Evolutionary conservation across 495 filamentous ascomycete species (phyloP), one percentile per base, ranked within the genome.

Genomic region (Bombardia bombarda): DNA sequence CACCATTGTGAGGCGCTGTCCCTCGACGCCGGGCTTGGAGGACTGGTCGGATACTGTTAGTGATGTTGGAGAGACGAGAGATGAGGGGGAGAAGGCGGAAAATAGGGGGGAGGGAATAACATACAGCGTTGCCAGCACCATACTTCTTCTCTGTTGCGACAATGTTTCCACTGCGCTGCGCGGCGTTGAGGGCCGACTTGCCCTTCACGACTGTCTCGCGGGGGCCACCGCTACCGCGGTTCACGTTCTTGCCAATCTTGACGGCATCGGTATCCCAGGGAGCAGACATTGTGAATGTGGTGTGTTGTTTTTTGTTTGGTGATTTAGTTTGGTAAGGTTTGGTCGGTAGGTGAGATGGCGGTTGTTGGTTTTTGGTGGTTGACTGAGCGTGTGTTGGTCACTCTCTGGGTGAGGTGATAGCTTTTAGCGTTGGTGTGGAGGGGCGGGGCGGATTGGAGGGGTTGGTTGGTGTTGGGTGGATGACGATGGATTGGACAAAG

Each of bases 1-100:
- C 61, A 99, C 89, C 74, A 96, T 99, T 33, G 92, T 97, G 40
- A 97, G 75, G 59, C 85, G 88, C 67, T 99, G 92, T 57, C 92
- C 92, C 72, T 97, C 90, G 47, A 74, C 71, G 37, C 61, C 72
- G 47, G 74, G 54, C 58, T 78, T 78, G 44, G 68, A 68, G 44
- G 73, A 65, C 78, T 84, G 50, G 38, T 22, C n/a, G n/a, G n/a
- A n/a, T n/a, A n/a, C n/a, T n/a, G n/a, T n/a, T n/a, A n/a, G n/a
- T n/a, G n/a, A n/a, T n/a, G n/a, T n/a, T n/a, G n/a, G n/a, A n/a
- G 28, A 45, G 14, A 43, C 34, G 53, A 43, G 38, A 20, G 17
- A 30, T 13, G 16, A 12, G 32, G 23, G 20, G 10, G 9, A 10
- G 13, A 9, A n/a, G 23, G 32, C n/a, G n/a, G n/a, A n/a, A n/a